Evolutionary conservation across 225 moss, liverwort and hornwort species (phyloP).

Genomic region (Anthoceros angustus): DNA sequence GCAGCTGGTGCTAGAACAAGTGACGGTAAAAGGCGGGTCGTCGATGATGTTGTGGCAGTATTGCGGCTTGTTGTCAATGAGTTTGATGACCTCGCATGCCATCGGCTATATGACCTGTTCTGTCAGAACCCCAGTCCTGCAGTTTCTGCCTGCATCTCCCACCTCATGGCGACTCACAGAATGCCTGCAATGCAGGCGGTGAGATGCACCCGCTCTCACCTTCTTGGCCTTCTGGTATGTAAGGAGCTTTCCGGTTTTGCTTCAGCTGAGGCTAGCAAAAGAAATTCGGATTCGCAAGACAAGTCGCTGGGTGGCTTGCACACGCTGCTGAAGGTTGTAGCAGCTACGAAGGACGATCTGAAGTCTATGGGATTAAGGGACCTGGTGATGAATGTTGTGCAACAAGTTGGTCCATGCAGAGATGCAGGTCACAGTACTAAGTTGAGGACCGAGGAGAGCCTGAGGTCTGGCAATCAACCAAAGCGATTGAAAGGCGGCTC

Average conservation of each 20-base stretch:
- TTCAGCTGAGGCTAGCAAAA: neutral
- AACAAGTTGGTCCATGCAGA: slow-evolving; percentile 6
- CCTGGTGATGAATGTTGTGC: slow-evolving; percentile 5
- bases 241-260: slow-evolving; percentile 3
- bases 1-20: neutral
- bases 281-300: neutral
- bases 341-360: neutral
- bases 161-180: neutral
- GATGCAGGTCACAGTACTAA: neutral
- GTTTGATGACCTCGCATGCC: neutral
- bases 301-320: neutral
- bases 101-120: slow-evolving; percentile 1
- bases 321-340: neutral
- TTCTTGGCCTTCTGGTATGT: slow-evolving; percentile 4
- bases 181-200: slow-evolving; percentile 2
- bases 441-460: neutral
- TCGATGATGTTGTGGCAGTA: slow-evolving; percentile 6
- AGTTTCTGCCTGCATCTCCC: slow-evolving; percentile 3
- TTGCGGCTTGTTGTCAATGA: slow-evolving; percentile 3
- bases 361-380: neutral
- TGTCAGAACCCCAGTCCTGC: neutral
- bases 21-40: neutral
- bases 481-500: neutral
- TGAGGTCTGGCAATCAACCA: neutral
- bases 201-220: neutral